Base-by-base conservation (phyloP, 2,329 filamentous ascomycete species). In the Botryotinia narcissicola region DNA sequence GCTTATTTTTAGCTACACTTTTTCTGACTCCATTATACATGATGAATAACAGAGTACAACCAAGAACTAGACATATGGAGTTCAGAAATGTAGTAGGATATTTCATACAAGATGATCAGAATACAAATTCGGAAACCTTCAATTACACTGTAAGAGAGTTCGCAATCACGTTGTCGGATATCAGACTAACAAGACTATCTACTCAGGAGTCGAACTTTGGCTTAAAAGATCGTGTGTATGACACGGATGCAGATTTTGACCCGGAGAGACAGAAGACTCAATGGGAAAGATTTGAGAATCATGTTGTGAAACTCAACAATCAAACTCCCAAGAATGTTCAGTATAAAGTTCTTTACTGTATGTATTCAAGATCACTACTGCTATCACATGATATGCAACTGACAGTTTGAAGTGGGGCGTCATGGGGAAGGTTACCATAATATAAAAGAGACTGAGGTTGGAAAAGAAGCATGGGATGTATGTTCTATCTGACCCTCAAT, bases 351-450 rank as follows among this genome's bases (percentile, higher is more conserved):
- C 81, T 93, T 57, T 90, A 90, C 81, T 84, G 78, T 79, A 64
- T 29, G 74, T 73, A 9, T 40, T 12, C 40, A 6, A n/a, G 44
- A 37, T 7, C n/a, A 70, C 20, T 32, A 7, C 57, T 37, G 4
- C 37, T 8, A 67, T 72, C 70, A 67, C 61, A 72, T 72, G 61
- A 67, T 25, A 29, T 46, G 42, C 48, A 57, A 44, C 78, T 76
- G 78, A 37, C 68, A n/a, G 62, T 54, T 4, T 35, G 25, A 29
- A 79, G 78, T 92, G 81, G 91, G 88, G 4, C 88, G 92, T 57
- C 92, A 93, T 79, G 92, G 91, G 35, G 87, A 93, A 81, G 91
- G 91, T 20, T 88, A 83, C 77, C 87, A 90, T 76, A 90, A 90
- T 76, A 85, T 85, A 10, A 91, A 90, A 22, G 89, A 93, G 82